These are phyloP conservation scores for Boehmeria nivea DNA, from an alignment of 306 rosid species.

Conservation along the genomic window DNA sequence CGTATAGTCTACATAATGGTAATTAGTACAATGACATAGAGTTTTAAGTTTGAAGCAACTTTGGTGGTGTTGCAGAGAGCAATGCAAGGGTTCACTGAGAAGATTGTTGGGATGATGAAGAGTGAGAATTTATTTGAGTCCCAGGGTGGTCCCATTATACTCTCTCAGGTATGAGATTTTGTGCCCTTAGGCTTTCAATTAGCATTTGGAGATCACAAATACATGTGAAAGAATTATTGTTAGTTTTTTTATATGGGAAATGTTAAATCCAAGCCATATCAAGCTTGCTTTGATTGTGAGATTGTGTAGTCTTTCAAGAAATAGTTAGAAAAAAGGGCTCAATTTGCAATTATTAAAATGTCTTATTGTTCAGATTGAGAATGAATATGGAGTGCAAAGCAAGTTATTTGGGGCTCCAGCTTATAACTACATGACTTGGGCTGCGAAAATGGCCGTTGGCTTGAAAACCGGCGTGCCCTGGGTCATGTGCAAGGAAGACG, in stretches of 20 bases:
- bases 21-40: too few species aligned
- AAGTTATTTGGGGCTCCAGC: conserved; percentile 79
- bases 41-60: neutral
- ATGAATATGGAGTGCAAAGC: conserved; percentile 89
- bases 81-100: conserved; percentile 95
- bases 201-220: too few species aligned
- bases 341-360: conserved; percentile 7
- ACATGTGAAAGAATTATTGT: too few species aligned
- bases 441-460: conserved; percentile 95
- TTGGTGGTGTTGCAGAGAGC: conserved; percentile 59
- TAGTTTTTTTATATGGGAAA: neutral
- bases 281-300: too few species aligned
- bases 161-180: conserved; percentile 99
- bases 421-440: conserved; percentile 82
- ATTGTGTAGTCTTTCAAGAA: neutral
- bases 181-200: too few species aligned
- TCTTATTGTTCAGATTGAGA: conserved; percentile 66
- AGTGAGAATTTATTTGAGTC: conserved; percentile 77
- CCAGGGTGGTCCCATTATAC: conserved; percentile 98
- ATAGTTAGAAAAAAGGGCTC: conserved; percentile 18
- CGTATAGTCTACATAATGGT: neutral
- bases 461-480: conserved; percentile 93
- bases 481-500: conserved; percentile 99
- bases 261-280: neutral
- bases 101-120: conserved; percentile 96